Conservation (phyloP, 73 alveolate genomes). For the Durusdinium trenchii region DNA sequence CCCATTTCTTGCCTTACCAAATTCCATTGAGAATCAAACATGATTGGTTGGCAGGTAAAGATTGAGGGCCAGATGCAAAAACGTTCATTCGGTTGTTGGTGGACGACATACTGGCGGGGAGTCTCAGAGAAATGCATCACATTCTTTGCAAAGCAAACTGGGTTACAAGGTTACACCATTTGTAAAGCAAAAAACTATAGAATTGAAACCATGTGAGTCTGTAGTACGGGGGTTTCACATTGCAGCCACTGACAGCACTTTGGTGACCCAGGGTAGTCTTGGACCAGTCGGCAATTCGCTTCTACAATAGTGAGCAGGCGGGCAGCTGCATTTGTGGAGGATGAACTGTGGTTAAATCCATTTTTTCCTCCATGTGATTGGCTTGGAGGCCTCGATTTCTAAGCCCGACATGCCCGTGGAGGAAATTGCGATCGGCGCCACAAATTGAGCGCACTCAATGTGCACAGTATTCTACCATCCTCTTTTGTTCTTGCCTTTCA, state of each 20-base stretch:
- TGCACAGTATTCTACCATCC: no score
- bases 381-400: conserved; percentile 22
- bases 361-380: neutral
- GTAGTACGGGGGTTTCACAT: neutral
- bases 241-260: neutral
- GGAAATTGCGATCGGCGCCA: conserved; percentile 27
- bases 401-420: conserved; percentile 40
- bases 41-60: conserved; percentile 10
- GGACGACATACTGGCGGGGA: conserved; percentile 48
- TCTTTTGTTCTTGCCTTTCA: no score
- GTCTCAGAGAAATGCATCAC: neutral
- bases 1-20: no score
- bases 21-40: no score
- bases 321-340: neutral
- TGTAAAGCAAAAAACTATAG: neutral
- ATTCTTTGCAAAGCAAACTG: neutral
- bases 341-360: neutral
- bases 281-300: conserved; percentile 68
- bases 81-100: conserved; percentile 51
- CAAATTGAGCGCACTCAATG: no score
- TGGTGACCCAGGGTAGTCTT: conserved; percentile 43
- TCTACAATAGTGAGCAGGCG: conserved; percentile 67
- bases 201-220: neutral
- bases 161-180: neutral
- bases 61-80: conserved; percentile 67